Percentiles rank a stretch among this genome's conserved stretches.
phyloP scores from a whole-genome alignment of 2,329 filamentous ascomycete genomes.

The Penicillium italicum region DNA sequence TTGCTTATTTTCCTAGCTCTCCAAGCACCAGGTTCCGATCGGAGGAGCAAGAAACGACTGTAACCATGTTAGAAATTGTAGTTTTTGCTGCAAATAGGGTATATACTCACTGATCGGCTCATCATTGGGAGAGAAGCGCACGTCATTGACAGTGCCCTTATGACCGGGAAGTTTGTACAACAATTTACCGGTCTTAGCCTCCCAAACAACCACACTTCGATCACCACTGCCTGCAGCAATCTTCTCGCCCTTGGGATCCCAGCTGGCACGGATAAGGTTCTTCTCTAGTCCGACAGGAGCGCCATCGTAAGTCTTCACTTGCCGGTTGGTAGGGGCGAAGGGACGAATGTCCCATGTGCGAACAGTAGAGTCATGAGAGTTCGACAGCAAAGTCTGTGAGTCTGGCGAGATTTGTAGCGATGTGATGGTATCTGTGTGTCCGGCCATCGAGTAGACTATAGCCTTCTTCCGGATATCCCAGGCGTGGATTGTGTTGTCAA shows the following conservation, averaged over 20 bases:
- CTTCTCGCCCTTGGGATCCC: slow-evolving; percentile 80
- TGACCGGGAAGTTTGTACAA: slow-evolving; percentile 94
- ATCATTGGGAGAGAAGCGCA: slow-evolving; percentile 78
- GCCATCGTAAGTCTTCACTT: slow-evolving; percentile 87
- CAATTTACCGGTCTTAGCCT: slow-evolving; percentile 79
- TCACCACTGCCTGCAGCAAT: slow-evolving; percentile 89
- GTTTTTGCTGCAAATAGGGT: neutral
- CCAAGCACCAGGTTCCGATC: slow-evolving; percentile 81
- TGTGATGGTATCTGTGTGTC: slow-evolving; percentile 88
- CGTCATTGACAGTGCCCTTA: slow-evolving; percentile 91
- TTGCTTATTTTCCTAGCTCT: slow-evolving; percentile 64
- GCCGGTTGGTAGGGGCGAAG: slow-evolving; percentile 83
- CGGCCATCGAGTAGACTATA: slow-evolving; percentile 79
- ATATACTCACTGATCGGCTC: slow-evolving; percentile 78
- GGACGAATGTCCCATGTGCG: slow-evolving; percentile 95
- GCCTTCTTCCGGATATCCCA: slow-evolving; percentile 95
- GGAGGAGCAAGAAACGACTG: slow-evolving; percentile 86
- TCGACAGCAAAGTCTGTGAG: slow-evolving; percentile 82
- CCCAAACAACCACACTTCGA: slow-evolving; percentile 88
- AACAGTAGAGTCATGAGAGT: slow-evolving; percentile 90
- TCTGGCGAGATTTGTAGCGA: slow-evolving; percentile 90
- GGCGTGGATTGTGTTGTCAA: slow-evolving; percentile 95
- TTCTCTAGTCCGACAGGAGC: slow-evolving; percentile 83
- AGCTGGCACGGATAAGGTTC: slow-evolving; percentile 85
- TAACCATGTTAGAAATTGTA: slow-evolving; percentile 17